Evolutionary conservation across 2,329 filamentous ascomycete genomes (phyloP).

Genomic region (Colletotrichum lini): DNA sequence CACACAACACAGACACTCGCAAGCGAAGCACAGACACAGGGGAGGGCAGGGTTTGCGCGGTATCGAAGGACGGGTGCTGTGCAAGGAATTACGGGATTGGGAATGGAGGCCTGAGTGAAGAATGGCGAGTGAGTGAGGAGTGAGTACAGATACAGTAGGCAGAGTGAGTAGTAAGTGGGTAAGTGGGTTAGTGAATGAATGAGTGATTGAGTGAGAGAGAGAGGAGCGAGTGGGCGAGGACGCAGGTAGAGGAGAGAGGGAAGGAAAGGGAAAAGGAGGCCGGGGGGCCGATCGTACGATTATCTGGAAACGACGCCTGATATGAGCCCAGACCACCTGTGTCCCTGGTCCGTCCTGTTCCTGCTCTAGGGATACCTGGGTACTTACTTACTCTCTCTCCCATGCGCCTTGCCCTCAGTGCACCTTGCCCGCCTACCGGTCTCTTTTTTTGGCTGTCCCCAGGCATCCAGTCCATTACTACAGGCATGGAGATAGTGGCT

Average conservation of each 20-base stretch:
- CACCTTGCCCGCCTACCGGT: background rate
- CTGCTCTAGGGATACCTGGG: background rate
- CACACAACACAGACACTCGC: too few species aligned
- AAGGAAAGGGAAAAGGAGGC: conserved; percentile 8
- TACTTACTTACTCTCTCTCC: background rate
- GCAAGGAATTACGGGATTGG: too few species aligned
- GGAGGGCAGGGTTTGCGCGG: too few species aligned
- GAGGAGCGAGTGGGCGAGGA: conserved; percentile 11
- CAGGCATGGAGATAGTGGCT: background rate
- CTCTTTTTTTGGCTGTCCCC: background rate
- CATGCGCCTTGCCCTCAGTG: too few species aligned
- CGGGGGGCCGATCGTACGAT: conserved; percentile 43
- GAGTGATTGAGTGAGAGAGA: conserved; percentile 24
- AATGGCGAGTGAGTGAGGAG: too few species aligned
- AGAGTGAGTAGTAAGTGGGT: background rate
- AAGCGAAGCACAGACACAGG: too few species aligned
- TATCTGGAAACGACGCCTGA: conserved; percentile 41
- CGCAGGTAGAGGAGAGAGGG: conserved; percentile 9
- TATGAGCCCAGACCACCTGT: conserved; percentile 34
- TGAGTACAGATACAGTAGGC: too few species aligned
- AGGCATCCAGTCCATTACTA: background rate
- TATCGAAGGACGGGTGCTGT: too few species aligned
- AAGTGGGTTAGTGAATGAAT: conserved; percentile 11
- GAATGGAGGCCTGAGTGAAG: too few species aligned
- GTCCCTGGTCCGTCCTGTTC: conserved; percentile 25